Conservation (phyloP, 164 flowering plant genomes). For the Magnolia officinalis region DNA sequence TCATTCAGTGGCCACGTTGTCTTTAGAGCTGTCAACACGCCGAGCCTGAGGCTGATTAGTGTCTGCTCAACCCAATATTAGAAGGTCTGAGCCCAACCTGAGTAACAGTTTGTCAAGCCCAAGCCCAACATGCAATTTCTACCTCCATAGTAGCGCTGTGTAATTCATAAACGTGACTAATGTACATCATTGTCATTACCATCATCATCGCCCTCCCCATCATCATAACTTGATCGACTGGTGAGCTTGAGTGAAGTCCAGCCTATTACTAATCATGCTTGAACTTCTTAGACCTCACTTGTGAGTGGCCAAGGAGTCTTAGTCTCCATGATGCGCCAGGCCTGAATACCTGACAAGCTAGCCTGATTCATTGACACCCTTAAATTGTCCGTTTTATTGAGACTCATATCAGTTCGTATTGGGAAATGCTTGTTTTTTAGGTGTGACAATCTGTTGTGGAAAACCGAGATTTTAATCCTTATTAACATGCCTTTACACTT, state of each 20-base stretch:
- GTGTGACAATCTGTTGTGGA: neutral
- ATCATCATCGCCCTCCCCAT: neutral
- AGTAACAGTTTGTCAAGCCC: neutral
- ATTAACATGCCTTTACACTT: neutral
- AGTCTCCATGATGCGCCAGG: no score
- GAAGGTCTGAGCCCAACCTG: neutral
- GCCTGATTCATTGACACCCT: neutral
- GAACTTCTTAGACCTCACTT: no score
- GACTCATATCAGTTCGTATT: neutral
- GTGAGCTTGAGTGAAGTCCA: neutral
- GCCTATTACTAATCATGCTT: neutral
- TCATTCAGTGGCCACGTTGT: no score
- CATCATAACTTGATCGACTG: neutral
- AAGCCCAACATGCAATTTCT: neutral
- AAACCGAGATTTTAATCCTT: neutral
- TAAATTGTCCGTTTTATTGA: neutral
- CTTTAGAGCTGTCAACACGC: neutral
- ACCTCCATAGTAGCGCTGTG: neutral
- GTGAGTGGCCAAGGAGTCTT: no score
- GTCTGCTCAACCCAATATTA: neutral
- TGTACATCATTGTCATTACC: neutral
- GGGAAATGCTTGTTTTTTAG: neutral
- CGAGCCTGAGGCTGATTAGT: neutral
- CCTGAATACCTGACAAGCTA: no score
- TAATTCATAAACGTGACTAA: no score